phyloP scores from a whole-genome alignment of 1,139 yeast genomes.

The Debaryomycetaceae sp. region DNA sequence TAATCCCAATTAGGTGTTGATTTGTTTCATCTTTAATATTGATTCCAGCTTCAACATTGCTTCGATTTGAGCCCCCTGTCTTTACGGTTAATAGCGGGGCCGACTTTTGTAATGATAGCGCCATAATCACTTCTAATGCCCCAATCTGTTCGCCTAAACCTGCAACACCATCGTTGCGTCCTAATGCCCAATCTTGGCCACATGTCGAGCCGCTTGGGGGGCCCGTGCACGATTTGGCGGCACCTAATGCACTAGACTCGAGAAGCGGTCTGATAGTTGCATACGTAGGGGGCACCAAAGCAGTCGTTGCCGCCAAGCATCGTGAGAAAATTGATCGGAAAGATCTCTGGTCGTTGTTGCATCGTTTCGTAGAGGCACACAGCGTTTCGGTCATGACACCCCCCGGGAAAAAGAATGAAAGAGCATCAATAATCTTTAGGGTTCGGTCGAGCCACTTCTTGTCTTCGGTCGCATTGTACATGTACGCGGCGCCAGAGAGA shows the following conservation, averaged over 20 bases:
- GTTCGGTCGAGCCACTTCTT: conserved; percentile 60
- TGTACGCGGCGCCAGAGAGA: conserved; percentile 71
- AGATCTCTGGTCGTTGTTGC: conserved; percentile 85
- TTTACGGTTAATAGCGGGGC: conserved; percentile 48
- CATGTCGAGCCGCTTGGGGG: conserved; percentile 86
- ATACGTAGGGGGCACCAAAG: conserved; percentile 54
- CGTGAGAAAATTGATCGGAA: conserved; percentile 78
- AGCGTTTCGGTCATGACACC: conserved; percentile 68
- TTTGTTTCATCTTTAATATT: conserved; percentile 12
- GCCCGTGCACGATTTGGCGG: conserved; percentile 76
- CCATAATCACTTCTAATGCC: conserved; percentile 71
- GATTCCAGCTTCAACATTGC: conserved; percentile 36
- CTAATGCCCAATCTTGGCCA: conserved; percentile 66
- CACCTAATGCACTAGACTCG: conserved; percentile 60
- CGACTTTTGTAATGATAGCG: conserved; percentile 33
- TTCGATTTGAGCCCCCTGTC: conserved; percentile 52
- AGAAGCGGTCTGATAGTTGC: conserved; percentile 39
- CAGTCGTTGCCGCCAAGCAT: conserved; percentile 65
- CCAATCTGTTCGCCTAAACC: conserved; percentile 95
- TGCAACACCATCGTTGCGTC: conserved; percentile 63
- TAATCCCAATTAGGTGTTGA: conserved; percentile 18
- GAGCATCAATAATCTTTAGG: conserved; percentile 42
- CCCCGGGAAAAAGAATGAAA: conserved; percentile 38
- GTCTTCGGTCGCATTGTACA: conserved; percentile 65
- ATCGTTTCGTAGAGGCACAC: conserved; percentile 38